These are phyloP conservation scores for Ophiocordyceps australis DNA, from an alignment of 2,329 filamentous ascomycete genomes.

Conservation along the genomic window DNA sequence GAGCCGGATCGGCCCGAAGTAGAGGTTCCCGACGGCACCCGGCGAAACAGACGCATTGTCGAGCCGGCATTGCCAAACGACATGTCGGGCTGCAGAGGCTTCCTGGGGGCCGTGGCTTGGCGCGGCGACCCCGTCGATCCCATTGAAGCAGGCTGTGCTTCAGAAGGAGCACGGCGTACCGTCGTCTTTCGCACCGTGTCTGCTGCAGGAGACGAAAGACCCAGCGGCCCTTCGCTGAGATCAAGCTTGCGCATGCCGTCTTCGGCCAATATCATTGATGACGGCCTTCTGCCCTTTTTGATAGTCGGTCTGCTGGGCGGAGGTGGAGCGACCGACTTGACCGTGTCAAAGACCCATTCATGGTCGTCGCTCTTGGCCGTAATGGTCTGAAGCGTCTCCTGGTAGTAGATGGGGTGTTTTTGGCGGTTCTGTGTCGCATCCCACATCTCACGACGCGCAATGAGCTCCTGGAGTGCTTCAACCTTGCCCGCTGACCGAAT, in stretches of 20 bases:
- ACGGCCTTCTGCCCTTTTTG: slow-evolving; percentile 33
- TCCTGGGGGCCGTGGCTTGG: slow-evolving; percentile 35
- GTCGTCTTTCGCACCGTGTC: slow-evolving; percentile 45
- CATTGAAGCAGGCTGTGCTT: slow-evolving; percentile 14
- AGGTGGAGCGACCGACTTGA: slow-evolving; percentile 50
- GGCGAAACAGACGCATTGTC: slow-evolving; percentile 78
- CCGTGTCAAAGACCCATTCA: slow-evolving; percentile 91
- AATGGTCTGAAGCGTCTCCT: slow-evolving; percentile 70
- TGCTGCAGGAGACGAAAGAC: slow-evolving; percentile 31
- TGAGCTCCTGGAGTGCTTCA: slow-evolving; percentile 73
- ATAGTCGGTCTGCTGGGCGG: slow-evolving; percentile 35
- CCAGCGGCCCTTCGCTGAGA: slow-evolving; percentile 40
- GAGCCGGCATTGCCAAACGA: slow-evolving; percentile 89
- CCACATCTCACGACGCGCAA: slow-evolving; percentile 66
- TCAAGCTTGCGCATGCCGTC: slow-evolving; percentile 42
- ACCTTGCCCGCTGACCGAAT: slow-evolving; percentile 75
- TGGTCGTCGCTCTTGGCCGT: slow-evolving; percentile 52
- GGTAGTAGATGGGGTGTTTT: slow-evolving; percentile 69
- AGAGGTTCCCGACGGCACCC: slow-evolving; percentile 56
- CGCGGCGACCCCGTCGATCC: slow-evolving; percentile 22
- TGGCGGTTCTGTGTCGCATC: slow-evolving; percentile 55
- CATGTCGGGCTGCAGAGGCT: slow-evolving; percentile 74
- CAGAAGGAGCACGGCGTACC: slow-evolving; percentile 26
- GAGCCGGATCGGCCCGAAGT: slow-evolving; percentile 19
- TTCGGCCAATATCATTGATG: slow-evolving; percentile 37